Base-by-base conservation (phyloP, 2,329 filamentous ascomycete species). In the Diaporthe sp. region DNA sequence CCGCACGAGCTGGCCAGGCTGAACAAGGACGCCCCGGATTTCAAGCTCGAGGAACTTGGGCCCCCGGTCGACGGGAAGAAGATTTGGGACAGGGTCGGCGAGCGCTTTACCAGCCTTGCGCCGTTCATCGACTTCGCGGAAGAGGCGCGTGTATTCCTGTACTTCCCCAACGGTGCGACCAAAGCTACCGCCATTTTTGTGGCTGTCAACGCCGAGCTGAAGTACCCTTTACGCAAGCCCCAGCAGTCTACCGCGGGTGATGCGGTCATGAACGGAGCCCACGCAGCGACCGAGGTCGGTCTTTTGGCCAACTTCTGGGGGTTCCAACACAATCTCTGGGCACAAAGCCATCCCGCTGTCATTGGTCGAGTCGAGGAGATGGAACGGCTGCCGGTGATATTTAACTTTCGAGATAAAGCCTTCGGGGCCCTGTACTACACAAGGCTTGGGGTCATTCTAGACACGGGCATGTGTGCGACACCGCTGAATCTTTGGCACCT, bases 71-170 rank as follows among this genome's bases (percentile, higher is more conserved):
- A 62, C 13, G 25, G 15, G 5, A 53, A 42, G 31, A n/a, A 57
- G 10, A 6, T 34, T 0, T 37, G 55, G 55, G 31, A 37, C 8
- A 37, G 10, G 19, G 2, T 12, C 39, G 17, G 9, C 7, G 9
- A 25, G 4, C 28, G 0, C 7, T 1, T 10, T 12, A 1, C 17
- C 19, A 39, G 31, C 19, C 10, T 39, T n/a, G 22, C 57, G 34
- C 34, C 12, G 34, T n/a, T 15, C 31, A 9, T 74, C 44, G 19
- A 61, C 44, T 46, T 22, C 9, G 25, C 42, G 17, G 15, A n/a
- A 31, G 73, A 71, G 22, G 39, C 55, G 34, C 62, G 73, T 19
- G 65, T 74, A 13, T 74, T 74, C 9, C 22, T 74, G 34, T 74
- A 71, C 17, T 71, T 39, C 5, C 62, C 53, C 31, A 39, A 53